Evolutionary conservation across 2,329 filamentous ascomycete genomes (phyloP), one percentile per base, ranked within the genome.

Genomic region (Pestalotiopsis sp.): DNA sequence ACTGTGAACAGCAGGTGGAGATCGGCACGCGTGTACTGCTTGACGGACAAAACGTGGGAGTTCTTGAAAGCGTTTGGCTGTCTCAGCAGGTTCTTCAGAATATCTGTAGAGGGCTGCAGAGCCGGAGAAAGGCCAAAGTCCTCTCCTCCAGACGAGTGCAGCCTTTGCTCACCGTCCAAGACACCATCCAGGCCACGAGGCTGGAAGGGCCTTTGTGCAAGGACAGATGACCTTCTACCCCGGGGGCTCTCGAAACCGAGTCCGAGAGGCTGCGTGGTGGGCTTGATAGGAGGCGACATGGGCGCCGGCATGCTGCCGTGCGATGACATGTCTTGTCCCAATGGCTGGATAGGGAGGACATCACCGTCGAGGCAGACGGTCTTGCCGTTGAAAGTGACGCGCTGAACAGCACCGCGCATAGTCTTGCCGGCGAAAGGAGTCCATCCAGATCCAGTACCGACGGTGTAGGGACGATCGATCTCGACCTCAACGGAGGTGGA

Each of bases 1-100:
- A 99, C 93, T 7, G 95, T 97, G 86, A 99, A 98, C 63, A 99
- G 89, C 70, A 97, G 83, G 80, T 98, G 96, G 64, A 99, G 87
- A 76, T 99, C 95, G 20, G 92, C 87, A 61, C 95, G 92, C 63
- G 86, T 91, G 84, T 98, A 97, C 78, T 97, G 92, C 78, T 92
- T 93, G 73, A 99, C 96, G 0, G 95, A 98, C 62, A 98, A 85
- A 61, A 99, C 92, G 76, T 98, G 93, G 72, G 93, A 90, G 75
- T 93, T 90, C 82, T 95, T 97, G 87, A 98, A 98, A 0, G 92
- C 88, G 2, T 95, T 97, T 67, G 85, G 81, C 74, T 89, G 90
- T 36, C 92, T 87, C 25, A 98, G 85, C 60, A 98, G 86, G 70
- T 93, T 88, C 63, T 89, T 85, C 39, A 98, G 83, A 4, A 90